Conservation (phyloP, 176 grass and related monocot genomes). For the Puya raimondii region DNA sequence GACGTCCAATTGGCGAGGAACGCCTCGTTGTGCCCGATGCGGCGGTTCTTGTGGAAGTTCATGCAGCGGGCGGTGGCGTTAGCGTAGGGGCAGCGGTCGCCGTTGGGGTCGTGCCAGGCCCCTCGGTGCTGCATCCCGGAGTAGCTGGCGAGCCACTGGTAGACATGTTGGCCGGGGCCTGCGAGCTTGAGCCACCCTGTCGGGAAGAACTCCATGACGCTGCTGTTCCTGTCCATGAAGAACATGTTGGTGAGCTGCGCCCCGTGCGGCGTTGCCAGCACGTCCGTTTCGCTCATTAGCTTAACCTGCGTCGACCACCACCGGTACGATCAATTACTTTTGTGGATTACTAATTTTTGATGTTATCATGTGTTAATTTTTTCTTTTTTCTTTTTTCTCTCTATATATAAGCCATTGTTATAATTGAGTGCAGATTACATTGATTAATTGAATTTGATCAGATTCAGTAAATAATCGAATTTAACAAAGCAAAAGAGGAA, state of each 20-base stretch:
- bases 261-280: slow-evolving; percentile 1
- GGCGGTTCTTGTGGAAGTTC: neutral
- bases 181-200: slow-evolving; percentile 6
- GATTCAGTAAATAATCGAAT: too few species aligned
- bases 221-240: slow-evolving; percentile 23
- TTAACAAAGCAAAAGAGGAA: neutral
- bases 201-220: slow-evolving; percentile 21
- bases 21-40: neutral
- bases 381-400: neutral
- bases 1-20: slow-evolving; percentile 12
- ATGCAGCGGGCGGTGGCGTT: neutral
- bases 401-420: too few species aligned
- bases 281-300: slow-evolving; percentile 2
- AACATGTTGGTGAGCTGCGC: slow-evolving; percentile 12
- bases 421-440: too few species aligned
- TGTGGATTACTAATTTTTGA: neutral
- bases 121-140: slow-evolving; percentile 11
- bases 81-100: neutral
- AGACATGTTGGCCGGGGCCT: slow-evolving; percentile 2
- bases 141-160: neutral
- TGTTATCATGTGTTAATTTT: neutral
- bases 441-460: too few species aligned
- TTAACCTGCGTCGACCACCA: slow-evolving; percentile 7
- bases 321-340: neutral
- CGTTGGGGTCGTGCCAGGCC: slow-evolving; percentile 13